phyloP scores from a whole-genome alignment of 2,329 filamentous ascomycete genomes.

The Berkeleyomyces basicola region DNA sequence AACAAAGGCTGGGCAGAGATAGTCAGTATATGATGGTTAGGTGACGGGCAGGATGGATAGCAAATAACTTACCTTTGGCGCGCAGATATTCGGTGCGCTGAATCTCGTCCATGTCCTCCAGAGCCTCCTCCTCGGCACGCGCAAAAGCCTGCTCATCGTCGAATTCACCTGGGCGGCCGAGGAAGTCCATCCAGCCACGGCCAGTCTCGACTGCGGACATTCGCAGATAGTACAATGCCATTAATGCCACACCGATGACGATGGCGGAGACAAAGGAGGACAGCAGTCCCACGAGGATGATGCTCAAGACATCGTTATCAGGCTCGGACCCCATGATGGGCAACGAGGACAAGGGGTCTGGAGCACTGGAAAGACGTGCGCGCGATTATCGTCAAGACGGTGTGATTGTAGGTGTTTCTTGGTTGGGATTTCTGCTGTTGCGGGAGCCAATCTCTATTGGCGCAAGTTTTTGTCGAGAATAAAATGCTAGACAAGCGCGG shows the following conservation, averaged over 20 bases:
- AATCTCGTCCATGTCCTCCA: constrained; percentile 92
- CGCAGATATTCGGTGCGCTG: constrained; percentile 78
- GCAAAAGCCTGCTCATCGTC: constrained; percentile 94
- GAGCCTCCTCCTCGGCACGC: constrained; percentile 82
- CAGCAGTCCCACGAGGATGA: constrained; percentile 64
- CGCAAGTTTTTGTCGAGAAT: background rate
- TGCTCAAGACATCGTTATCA: constrained; percentile 13
- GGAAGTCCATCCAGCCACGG: constrained; percentile 49
- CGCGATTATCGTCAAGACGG: background rate
- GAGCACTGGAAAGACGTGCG: background rate
- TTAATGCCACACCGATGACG: constrained; percentile 43
- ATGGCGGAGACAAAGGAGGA: constrained; percentile 76
- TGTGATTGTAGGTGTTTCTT: too few species aligned
- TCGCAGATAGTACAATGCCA: constrained; percentile 56
- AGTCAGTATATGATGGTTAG: background rate
- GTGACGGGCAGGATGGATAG: background rate
- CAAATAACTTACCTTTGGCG: constrained; percentile 58
- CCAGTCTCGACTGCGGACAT: constrained; percentile 5
- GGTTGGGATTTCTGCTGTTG: too few species aligned
- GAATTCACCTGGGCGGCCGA: constrained; percentile 87
- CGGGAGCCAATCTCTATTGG: too few species aligned
- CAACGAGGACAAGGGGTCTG: background rate
- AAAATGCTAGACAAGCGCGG: background rate
- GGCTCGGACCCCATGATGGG: constrained; percentile 9
- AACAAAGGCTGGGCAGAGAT: constrained; percentile 55